Evolutionary conservation across 106 monocot genomes (phyloP).

Genomic region (Acorus calamus): DNA sequence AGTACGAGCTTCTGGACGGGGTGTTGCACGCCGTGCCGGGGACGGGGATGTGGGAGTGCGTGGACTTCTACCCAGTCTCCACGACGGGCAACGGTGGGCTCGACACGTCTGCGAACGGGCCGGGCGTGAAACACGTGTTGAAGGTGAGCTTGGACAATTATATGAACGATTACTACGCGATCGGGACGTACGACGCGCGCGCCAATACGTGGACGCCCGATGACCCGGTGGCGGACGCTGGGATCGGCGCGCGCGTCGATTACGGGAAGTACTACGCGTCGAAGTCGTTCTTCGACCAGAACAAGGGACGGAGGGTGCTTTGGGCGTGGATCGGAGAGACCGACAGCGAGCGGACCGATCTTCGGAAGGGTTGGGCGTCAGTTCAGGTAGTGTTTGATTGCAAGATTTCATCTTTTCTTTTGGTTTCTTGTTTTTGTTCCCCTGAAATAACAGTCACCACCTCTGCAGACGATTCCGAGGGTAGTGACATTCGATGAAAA

Average conservation of each 20-base stretch:
- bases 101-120: conserved; percentile 17
- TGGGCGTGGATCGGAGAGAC: conserved; percentile 76
- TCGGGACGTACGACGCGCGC: conserved; percentile 25
- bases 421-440: too few species aligned
- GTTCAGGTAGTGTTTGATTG: not conserved
- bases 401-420: not conserved
- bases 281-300: conserved; percentile 56
- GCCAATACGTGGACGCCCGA: conserved; percentile 34
- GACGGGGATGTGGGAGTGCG: conserved; percentile 76
- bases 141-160: conserved; percentile 63
- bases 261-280: conserved; percentile 66
- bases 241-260: conserved; percentile 53
- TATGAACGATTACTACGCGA: conserved; percentile 43
- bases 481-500: conserved; percentile 42
- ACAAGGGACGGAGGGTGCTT: conserved; percentile 30
- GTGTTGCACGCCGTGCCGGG: conserved; percentile 35
- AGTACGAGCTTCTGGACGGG: conserved; percentile 34
- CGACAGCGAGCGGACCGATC: conserved; percentile 49
- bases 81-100: conserved; percentile 7
- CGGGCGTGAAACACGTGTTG: conserved; percentile 37
- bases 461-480: conserved; percentile 38
- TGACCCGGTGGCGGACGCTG: conserved; percentile 34
- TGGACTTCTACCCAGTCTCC: conserved; percentile 56
- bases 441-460: too few species aligned
- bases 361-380: conserved; percentile 46